Percentiles rank a stretch among this genome's conserved stretches.
Conservation (phyloP, 345 rosid genomes). For the Sisymbrium irio region DNA sequence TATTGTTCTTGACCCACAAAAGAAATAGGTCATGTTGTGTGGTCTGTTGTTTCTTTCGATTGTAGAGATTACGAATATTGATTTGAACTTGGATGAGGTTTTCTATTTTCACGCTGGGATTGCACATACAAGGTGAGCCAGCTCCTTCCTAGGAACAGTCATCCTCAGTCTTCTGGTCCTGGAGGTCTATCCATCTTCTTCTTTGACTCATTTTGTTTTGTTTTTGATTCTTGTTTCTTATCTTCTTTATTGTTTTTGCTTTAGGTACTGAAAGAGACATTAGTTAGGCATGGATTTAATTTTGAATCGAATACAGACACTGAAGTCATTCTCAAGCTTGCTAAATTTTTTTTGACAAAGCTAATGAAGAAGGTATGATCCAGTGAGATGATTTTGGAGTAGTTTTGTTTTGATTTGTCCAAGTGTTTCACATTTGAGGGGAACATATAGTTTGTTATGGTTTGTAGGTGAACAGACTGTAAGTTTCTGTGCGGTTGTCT, state of each 20-base stretch:
- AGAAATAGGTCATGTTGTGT: no score
- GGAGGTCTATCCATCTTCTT: constrained; percentile 40
- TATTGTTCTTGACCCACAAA: no score
- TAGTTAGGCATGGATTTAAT: constrained; percentile 77
- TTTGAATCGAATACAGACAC: constrained; percentile 95
- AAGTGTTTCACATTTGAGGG: background rate
- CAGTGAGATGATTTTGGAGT: background rate
- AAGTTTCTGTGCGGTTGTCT: constrained; percentile 84
- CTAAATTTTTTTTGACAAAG: constrained; percentile 83
- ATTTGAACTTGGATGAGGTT: no score
- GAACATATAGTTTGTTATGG: constrained; percentile 15
- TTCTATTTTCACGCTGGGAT: constrained; percentile 83
- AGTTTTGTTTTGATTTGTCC: background rate
- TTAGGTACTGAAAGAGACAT: constrained; percentile 72
- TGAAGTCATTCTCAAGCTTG: constrained; percentile 96
- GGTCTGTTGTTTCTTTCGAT: no score
- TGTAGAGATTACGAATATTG: no score
- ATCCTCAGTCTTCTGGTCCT: constrained; percentile 82
- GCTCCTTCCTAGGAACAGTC: constrained; percentile 88
- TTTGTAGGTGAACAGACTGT: constrained; percentile 64
- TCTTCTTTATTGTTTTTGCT: constrained; percentile 10
- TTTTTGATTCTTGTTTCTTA: background rate
- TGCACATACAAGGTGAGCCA: constrained; percentile 92
- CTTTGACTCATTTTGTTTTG: background rate
- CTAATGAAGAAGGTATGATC: constrained; percentile 68